A percentile compares a stretch with the other conserved stretches of the same genome.
Conservation (phyloP, 2,329 filamentous ascomycete genomes). For the Cercospora sp. region DNA sequence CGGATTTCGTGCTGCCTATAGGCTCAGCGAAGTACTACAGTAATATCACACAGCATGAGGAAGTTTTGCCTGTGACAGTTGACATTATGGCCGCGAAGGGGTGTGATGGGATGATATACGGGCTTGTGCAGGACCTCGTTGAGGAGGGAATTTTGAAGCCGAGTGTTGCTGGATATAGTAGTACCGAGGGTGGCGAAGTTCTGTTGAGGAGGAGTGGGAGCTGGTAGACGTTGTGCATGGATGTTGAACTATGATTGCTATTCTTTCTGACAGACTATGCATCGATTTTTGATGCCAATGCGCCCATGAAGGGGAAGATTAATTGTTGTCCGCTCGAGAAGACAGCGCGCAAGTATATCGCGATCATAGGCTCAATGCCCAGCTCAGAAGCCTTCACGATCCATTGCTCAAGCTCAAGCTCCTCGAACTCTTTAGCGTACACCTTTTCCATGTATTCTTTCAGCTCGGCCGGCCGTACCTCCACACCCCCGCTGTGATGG, state of each 20-base stretch:
- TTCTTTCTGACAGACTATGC: neutral
- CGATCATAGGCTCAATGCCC: constrained; percentile 25
- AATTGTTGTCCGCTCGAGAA: constrained; percentile 6
- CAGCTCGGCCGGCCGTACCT: constrained; percentile 18
- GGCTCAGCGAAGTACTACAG: constrained; percentile 49
- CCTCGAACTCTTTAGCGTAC: constrained; percentile 14
- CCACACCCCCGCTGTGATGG: constrained; percentile 21
- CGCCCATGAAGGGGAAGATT: constrained; percentile 25
- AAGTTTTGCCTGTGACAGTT: constrained; percentile 59
- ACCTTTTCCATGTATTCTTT: constrained; percentile 15
- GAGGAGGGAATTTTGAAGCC: constrained; percentile 51
- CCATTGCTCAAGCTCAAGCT: constrained; percentile 24
- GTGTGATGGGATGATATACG: constrained; percentile 61
- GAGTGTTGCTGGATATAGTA: constrained; percentile 48
- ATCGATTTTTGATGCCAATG: neutral
- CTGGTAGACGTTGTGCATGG: neutral
- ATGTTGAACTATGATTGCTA: neutral
- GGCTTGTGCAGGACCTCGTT: constrained; percentile 54
- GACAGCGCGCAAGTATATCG: constrained; percentile 19
- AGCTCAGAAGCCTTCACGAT: constrained; percentile 14
- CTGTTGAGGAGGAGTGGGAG: constrained; percentile 34
- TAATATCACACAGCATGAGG: constrained; percentile 50
- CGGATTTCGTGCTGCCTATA: constrained; percentile 49
- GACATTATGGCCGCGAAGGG: constrained; percentile 59
- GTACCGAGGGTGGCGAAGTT: constrained; percentile 44